phyloP scores from a whole-genome alignment of 2,329 filamentous ascomycete genomes.

The Ceratocystis destructans region DNA sequence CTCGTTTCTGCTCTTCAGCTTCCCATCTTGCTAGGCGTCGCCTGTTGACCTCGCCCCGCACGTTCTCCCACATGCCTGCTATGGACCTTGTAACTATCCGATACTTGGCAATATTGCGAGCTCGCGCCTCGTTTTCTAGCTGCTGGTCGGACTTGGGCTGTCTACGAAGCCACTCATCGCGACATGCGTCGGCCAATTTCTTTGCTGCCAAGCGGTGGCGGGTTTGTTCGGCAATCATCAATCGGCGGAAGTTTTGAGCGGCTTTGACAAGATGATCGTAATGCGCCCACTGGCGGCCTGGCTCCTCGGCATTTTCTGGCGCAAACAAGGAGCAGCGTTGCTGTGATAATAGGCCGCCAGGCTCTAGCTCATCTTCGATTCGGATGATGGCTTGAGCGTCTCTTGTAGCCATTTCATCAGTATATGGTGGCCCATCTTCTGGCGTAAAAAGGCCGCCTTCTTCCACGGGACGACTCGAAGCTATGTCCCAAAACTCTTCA shows the following conservation, averaged over 20 bases:
- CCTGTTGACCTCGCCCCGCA: constrained; percentile 46
- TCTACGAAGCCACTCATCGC: constrained; percentile 58
- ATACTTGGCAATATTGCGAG: constrained; percentile 54
- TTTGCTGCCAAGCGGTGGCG: constrained; percentile 67
- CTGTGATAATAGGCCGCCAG: constrained; percentile 60
- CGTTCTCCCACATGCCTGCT: constrained; percentile 50
- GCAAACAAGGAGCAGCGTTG: constrained; percentile 58
- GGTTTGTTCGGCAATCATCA: constrained; percentile 66
- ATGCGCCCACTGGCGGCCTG: constrained; percentile 69
- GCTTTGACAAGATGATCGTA: constrained; percentile 74
- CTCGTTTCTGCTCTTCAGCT: constrained; percentile 48
- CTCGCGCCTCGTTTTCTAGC: constrained; percentile 62
- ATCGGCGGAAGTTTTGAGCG: constrained; percentile 62
- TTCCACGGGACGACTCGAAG: constrained; percentile 39
- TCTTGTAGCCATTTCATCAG: constrained; percentile 46
- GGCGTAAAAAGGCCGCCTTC: constrained; percentile 42
- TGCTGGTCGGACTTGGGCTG: constrained; percentile 69
- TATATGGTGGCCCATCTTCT: constrained; percentile 44
- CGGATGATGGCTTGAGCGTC: constrained; percentile 58
- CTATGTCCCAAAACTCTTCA: constrained; percentile 43
- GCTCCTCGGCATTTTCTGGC: constrained; percentile 59
- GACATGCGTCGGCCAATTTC: constrained; percentile 61
- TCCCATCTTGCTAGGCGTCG: constrained; percentile 49
- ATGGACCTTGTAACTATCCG: constrained; percentile 51
- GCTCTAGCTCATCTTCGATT: constrained; percentile 58